Percentiles rank a stretch among this genome's conserved stretches.
phyloP scores from a whole-genome alignment of 768 basidiomycete species.

The Paxillus ammoniavirescens region DNA sequence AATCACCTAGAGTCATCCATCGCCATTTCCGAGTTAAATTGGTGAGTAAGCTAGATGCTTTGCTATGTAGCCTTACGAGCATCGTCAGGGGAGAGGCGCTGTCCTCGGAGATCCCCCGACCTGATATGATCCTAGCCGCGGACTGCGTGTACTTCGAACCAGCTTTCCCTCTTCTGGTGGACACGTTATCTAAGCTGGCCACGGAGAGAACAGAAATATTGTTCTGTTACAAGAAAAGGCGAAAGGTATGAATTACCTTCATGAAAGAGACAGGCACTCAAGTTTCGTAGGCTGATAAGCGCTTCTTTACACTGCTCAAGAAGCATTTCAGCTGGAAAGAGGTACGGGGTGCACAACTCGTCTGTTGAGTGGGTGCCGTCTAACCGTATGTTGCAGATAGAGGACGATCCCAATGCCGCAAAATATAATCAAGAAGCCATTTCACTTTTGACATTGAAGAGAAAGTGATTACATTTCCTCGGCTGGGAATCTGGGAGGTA shows the following conservation, averaged over 20 bases:
- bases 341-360: slow-evolving; percentile 35
- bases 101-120: slow-evolving; percentile 44
- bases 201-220: slow-evolving; percentile 62
- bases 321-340: slow-evolving; percentile 75
- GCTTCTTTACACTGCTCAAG: slow-evolving; percentile 78
- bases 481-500: background rate
- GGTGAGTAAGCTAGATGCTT: slow-evolving; percentile 46
- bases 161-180: slow-evolving; percentile 82
- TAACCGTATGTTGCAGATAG: slow-evolving; percentile 40
- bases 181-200: slow-evolving; percentile 69
- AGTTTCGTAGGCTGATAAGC: slow-evolving; percentile 70
- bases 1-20: slow-evolving; percentile 60
- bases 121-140: slow-evolving; percentile 80
- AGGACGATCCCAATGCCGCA: slow-evolving; percentile 58
- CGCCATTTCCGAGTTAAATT: slow-evolving; percentile 72
- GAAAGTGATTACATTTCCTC: slow-evolving; percentile 8
- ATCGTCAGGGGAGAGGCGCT: slow-evolving; percentile 61
- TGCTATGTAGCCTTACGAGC: slow-evolving; percentile 6
- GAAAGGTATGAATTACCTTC: slow-evolving; percentile 58
- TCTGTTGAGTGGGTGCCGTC: background rate
- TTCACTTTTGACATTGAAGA: slow-evolving; percentile 47
- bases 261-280: background rate
- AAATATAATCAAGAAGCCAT: slow-evolving; percentile 67
- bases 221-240: slow-evolving; percentile 92
- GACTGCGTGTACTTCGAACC: slow-evolving; percentile 98